Evolutionary conservation across 352 stramenopile genomes (phyloP).

Genomic region (Phytophthora cryptogea): DNA sequence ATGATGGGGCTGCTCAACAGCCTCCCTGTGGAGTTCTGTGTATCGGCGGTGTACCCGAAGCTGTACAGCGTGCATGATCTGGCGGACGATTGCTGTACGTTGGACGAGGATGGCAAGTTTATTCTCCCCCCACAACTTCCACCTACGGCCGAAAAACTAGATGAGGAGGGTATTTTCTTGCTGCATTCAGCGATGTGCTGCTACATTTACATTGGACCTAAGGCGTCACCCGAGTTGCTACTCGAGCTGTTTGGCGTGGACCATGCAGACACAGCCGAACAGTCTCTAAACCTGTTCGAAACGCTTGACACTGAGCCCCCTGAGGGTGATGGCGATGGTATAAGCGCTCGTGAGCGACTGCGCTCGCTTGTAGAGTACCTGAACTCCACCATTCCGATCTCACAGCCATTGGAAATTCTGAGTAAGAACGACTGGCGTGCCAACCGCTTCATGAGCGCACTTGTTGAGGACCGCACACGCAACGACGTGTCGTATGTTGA

Average conservation of each 20-base stretch:
- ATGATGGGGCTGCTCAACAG: slow-evolving; percentile 85
- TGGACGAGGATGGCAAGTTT: slow-evolving; percentile 84
- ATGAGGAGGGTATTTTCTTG: slow-evolving; percentile 86
- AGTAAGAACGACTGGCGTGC: slow-evolving; percentile 86
- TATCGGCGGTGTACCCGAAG: slow-evolving; percentile 88
- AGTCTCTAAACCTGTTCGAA: slow-evolving; percentile 72
- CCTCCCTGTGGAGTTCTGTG: slow-evolving; percentile 80
- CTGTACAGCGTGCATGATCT: slow-evolving; percentile 89
- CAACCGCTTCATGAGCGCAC: slow-evolving; percentile 83
- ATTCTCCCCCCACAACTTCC: slow-evolving; percentile 75
- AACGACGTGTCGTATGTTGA: slow-evolving; percentile 91
- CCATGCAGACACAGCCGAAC: slow-evolving; percentile 78
- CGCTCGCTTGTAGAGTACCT: slow-evolving; percentile 78
- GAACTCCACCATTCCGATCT: slow-evolving; percentile 84
- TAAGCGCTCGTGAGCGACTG: slow-evolving; percentile 65
- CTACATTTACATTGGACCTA: slow-evolving; percentile 88
- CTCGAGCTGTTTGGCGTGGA: slow-evolving; percentile 85
- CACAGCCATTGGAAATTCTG: slow-evolving; percentile 82
- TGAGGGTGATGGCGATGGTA: slow-evolving; percentile 39
- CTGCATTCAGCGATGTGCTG: slow-evolving; percentile 87
- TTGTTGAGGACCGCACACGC: slow-evolving; percentile 86
- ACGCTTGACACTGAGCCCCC: slow-evolving; percentile 51
- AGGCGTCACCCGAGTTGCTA: slow-evolving; percentile 67
- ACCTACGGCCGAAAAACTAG: slow-evolving; percentile 86
- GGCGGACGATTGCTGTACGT: slow-evolving; percentile 74